Percentiles rank a stretch among this genome's conserved stretches.
These are phyloP conservation scores for Talaromyces nanjingensis DNA, from an alignment of 495 filamentous ascomycete genomes.

Conservation along the genomic window DNA sequence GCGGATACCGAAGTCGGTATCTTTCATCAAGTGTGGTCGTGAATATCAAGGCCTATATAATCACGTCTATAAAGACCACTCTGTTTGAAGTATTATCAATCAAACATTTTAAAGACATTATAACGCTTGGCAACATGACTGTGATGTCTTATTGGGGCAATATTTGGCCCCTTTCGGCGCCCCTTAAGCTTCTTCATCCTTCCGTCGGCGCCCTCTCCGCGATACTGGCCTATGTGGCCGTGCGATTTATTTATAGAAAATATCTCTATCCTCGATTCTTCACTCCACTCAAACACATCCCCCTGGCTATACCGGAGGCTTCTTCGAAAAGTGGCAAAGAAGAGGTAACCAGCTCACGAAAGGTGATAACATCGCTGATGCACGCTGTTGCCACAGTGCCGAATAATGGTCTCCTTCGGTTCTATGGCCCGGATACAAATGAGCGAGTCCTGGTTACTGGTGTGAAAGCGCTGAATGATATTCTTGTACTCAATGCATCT, in stretches of 20 bases:
- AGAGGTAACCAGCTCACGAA: neutral
- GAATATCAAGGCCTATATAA: neutral
- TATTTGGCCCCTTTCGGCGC: neutral
- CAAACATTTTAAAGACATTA: neutral
- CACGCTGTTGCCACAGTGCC: slow-evolving; percentile 46
- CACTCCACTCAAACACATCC: slow-evolving; percentile 66
- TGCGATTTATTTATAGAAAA: slow-evolving; percentile 41
- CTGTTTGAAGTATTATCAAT: neutral
- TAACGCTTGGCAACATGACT: neutral
- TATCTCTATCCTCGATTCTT: slow-evolving; percentile 66
- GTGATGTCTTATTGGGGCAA: neutral
- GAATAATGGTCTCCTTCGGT: slow-evolving; percentile 77
- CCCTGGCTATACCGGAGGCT: slow-evolving; percentile 40
- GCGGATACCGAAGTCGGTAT: neutral
- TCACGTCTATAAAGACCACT: neutral
- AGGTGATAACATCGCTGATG: neutral
- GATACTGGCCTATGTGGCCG: neutral
- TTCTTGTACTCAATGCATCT: slow-evolving; percentile 62
- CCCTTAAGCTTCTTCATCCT: neutral
- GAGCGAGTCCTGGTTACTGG: slow-evolving; percentile 63
- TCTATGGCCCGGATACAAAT: slow-evolving; percentile 54
- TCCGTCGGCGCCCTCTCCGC: neutral
- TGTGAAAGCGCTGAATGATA: slow-evolving; percentile 59
- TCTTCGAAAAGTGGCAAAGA: slow-evolving; percentile 14
- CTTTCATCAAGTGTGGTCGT: neutral